These are phyloP conservation scores for Cladosporium sp. DNA, from an alignment of 2,329 filamentous ascomycete genomes.

Conservation along the genomic window DNA sequence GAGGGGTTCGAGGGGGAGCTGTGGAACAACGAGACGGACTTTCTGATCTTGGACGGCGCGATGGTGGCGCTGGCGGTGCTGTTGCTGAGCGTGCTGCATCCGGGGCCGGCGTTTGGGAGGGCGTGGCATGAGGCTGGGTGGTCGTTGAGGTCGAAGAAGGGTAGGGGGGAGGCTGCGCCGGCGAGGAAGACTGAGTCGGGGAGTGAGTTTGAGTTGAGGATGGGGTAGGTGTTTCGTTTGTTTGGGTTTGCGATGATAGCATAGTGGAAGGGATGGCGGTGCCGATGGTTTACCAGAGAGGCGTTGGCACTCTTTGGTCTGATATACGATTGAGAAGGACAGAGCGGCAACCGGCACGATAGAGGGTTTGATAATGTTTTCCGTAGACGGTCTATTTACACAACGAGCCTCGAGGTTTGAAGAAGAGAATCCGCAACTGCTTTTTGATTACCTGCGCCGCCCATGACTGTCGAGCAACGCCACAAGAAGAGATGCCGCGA, in stretches of 20 bases:
- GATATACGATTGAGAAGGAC: too few species aligned
- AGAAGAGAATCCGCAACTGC: too few species aligned
- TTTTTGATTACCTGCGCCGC: too few species aligned
- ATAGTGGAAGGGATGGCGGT: neutral
- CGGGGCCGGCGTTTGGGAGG: conserved; percentile 31
- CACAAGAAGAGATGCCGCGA: too few species aligned
- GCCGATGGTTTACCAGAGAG: too few species aligned
- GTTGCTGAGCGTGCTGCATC: conserved; percentile 44
- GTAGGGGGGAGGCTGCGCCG: neutral
- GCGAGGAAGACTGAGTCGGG: neutral
- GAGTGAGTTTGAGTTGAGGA: neutral
- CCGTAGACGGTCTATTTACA: too few species aligned
- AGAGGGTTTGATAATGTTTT: too few species aligned
- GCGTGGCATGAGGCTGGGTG: conserved; percentile 23
- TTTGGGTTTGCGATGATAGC: neutral
- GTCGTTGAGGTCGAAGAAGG: conserved; percentile 12
- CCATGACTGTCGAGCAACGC: too few species aligned
- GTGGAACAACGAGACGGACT: conserved; percentile 44
- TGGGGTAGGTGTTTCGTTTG: neutral
- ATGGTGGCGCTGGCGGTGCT: conserved; percentile 47
- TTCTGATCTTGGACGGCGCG: conserved; percentile 48
- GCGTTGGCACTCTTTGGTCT: too few species aligned
- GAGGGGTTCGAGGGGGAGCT: conserved; percentile 56
- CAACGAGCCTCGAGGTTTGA: too few species aligned
- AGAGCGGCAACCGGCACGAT: too few species aligned